A percentile compares a stretch with the other conserved stretches of the same genome.
phyloP scores from a whole-genome alignment of 257 asterid genomes.

The Asclepias syriaca region DNA sequence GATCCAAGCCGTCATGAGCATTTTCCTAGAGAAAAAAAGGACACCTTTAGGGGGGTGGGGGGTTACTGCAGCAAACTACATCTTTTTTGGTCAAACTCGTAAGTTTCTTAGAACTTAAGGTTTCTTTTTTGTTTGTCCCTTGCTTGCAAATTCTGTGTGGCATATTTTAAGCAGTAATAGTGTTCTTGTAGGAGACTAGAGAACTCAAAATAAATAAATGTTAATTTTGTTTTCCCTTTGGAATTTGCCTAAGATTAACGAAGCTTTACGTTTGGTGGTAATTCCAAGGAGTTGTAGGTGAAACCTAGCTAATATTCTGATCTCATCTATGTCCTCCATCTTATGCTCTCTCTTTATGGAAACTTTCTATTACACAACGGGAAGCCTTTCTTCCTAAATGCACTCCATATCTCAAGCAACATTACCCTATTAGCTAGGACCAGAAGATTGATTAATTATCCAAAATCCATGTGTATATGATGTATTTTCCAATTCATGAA shows the following conservation, averaged over 20 bases:
- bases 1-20: not conserved
- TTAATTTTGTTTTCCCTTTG: not conserved
- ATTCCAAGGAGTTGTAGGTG: not conserved
- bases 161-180: not conserved
- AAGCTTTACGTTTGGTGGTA: not conserved
- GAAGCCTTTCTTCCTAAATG: not conserved
- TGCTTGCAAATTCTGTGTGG: not conserved
- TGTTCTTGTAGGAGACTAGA: not conserved
- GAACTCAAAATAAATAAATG: not conserved
- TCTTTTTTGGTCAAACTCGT: not conserved
- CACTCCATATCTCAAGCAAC: not conserved
- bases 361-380: not conserved
- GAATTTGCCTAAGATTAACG: not conserved
- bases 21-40: not conserved
- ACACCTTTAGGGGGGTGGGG: not conserved
- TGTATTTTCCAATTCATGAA: not conserved
- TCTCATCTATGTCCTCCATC: not conserved
- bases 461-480: not conserved
- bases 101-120: not conserved
- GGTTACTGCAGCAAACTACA: not conserved
- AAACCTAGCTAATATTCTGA: not conserved
- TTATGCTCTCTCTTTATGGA: not conserved
- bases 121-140: not conserved
- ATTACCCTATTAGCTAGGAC: not conserved
- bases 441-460: not conserved